Evolutionary conservation across 805 yeast genomes (phyloP).

Genomic region (Ogataea saltuana): DNA sequence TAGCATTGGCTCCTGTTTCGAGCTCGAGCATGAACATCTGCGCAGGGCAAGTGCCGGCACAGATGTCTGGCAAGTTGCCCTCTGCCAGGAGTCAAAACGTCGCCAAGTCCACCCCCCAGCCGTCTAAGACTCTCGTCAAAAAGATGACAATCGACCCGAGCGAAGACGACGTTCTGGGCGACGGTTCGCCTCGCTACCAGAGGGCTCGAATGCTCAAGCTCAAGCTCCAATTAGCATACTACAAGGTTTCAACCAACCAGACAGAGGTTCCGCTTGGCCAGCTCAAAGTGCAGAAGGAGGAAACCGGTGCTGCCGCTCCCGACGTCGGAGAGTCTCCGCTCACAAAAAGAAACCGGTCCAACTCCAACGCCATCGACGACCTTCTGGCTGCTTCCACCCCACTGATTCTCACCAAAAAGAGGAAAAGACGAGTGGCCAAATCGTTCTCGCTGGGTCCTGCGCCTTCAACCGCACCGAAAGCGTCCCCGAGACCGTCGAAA

Average conservation of each 20-base stretch:
- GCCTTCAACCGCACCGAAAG: slow-evolving; percentile 7
- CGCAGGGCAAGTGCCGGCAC: slow-evolving; percentile 15
- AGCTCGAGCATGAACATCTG: slow-evolving; percentile 24
- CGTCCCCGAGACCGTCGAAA: slow-evolving; percentile 1
- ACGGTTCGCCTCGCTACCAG: slow-evolving; percentile 30
- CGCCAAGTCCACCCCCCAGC: too few species aligned
- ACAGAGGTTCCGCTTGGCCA: slow-evolving; percentile 35
- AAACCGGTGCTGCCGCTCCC: background rate
- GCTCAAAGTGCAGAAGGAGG: slow-evolving; percentile 28
- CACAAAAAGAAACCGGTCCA: slow-evolving; percentile 22
- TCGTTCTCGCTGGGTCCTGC: slow-evolving; percentile 8
- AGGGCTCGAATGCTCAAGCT: slow-evolving; percentile 45
- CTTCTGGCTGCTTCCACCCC: slow-evolving; percentile 39
- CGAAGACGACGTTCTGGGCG: too few species aligned
- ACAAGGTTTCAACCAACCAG: slow-evolving; percentile 52
- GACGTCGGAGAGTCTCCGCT: slow-evolving; percentile 11
- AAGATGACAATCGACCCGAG: too few species aligned
- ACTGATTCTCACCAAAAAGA: slow-evolving; percentile 14
- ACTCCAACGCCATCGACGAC: slow-evolving; percentile 32
- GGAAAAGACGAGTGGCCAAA: slow-evolving; percentile 1
- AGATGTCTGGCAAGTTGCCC: too few species aligned
- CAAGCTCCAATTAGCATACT: slow-evolving; percentile 53
- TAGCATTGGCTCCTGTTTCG: slow-evolving; percentile 22
- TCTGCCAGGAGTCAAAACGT: too few species aligned
- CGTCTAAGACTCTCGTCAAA: too few species aligned